Base-by-base conservation (phyloP, 192 early-diverging fungal genomes). In the Coemansia sp. region DNA sequence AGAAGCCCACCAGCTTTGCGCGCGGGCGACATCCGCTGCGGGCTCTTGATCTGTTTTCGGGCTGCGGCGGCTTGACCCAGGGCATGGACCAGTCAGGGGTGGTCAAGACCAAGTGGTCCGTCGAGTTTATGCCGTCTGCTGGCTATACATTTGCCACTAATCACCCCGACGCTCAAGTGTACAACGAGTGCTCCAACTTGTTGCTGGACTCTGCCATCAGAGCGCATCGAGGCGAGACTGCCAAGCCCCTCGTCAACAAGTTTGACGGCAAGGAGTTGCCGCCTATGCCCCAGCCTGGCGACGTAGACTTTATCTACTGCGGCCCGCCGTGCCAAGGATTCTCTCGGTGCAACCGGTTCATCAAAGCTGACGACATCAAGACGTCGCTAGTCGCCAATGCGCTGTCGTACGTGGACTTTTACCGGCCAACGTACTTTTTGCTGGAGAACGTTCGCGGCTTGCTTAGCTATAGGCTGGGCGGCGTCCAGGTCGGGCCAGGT, bases 261-360 rank as follows among this genome's bases (percentile, higher is more conserved):
- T 79, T 83, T 40, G 39, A 78, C 33, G 79, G 74, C 16, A 64
- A 68, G 30, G 58, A 62, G 14, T 60, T 88, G 26, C 62, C 77
- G 21, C 77, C 80, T 0, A 88, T 91, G 87, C 90, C 90, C 6
- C 68, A 68, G 16, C 87, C 87, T 1, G 90, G 84, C 37, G 82
- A 86, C 38, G 87, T 90, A 10, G 88, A 90, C 67, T 87, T 91
- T 73, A 89, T 91, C 37, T 91, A 91, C 66, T 89, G 90, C 64
- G 90, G 90, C 0, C 90, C 90, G 17, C 88, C 89, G 3, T 91
- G 90, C 78, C 90, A 91, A 64, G 90, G 90, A 28, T 90, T 89
- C 65, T 88, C 86, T 40, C 72, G 85, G 4, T 70, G 88, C 63
- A 91, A 91, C 68, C 77, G 86, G 32, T 87, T 71, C 63, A 68